Conservation (phyloP, 2,329 filamentous ascomycete genomes). For the Scedosporium dehoogii region DNA sequence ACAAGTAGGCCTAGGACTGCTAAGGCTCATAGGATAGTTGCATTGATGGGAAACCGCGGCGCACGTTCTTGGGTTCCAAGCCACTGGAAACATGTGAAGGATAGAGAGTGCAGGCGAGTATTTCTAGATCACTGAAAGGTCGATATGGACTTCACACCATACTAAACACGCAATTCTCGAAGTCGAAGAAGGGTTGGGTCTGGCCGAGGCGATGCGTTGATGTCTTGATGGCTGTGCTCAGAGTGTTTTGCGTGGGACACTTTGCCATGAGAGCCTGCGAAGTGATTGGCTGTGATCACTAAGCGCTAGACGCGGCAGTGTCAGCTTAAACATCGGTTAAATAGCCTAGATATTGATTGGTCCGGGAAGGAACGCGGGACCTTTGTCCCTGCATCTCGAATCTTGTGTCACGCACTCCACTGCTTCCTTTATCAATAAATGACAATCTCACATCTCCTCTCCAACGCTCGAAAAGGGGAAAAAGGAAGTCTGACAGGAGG, state of each 20-base stretch:
- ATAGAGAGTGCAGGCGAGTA: background rate
- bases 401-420: background rate
- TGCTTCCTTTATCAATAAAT: too few relatives aligned
- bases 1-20: too few relatives aligned
- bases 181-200: background rate
- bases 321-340: background rate
- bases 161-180: background rate
- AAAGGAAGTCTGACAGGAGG: background rate
- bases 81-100: background rate
- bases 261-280: background rate
- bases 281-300: background rate
- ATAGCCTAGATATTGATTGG: background rate
- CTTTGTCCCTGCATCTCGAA: background rate
- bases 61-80: background rate
- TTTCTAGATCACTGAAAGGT: background rate
- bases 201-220: background rate
- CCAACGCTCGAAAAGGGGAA: background rate
- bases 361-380: too few relatives aligned
- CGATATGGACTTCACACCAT: background rate
- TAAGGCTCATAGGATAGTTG: too few relatives aligned
- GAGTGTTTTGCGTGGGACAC: background rate
- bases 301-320: background rate
- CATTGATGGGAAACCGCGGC: too few relatives aligned
- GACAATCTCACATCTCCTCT: too few relatives aligned
- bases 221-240: too few relatives aligned